phyloP scores from a whole-genome alignment of 306 rosid species.

The Rubus parviflorus region DNA sequence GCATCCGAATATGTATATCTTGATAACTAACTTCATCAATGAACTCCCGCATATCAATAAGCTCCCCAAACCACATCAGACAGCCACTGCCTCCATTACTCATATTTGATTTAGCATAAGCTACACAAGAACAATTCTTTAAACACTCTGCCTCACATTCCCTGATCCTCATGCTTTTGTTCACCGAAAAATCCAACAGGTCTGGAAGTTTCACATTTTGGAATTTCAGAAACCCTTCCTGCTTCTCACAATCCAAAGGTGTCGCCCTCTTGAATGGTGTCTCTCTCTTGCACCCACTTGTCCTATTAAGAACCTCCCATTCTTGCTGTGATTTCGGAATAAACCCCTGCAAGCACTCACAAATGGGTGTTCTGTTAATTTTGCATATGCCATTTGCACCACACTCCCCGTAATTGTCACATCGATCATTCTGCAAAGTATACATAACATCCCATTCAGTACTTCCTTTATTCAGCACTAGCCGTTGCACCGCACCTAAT shows the following conservation, averaged over 20 bases:
- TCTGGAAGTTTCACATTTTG: slow-evolving; percentile 36
- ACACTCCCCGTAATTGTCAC: slow-evolving; percentile 34
- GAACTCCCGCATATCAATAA: slow-evolving; percentile 36
- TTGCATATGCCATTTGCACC: slow-evolving; percentile 39
- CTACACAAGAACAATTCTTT: slow-evolving; percentile 39
- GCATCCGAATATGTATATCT: slow-evolving; percentile 35
- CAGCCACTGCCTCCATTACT: slow-evolving; percentile 32
- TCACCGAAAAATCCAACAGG: slow-evolving; percentile 25
- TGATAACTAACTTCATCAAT: slow-evolving; percentile 11
- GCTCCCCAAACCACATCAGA: slow-evolving; percentile 36
- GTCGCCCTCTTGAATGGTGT: slow-evolving; percentile 17
- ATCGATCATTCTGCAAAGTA: slow-evolving; percentile 26
- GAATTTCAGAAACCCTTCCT: slow-evolving; percentile 33
- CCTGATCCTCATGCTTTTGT: slow-evolving; percentile 17
- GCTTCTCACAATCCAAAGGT: slow-evolving; percentile 23
- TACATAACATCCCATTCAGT: slow-evolving; percentile 7
- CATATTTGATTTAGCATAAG: slow-evolving; percentile 39
- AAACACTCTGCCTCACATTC: slow-evolving; percentile 37
- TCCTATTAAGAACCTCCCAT: slow-evolving; percentile 26
- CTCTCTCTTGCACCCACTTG: slow-evolving; percentile 31
- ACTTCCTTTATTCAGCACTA: background rate
- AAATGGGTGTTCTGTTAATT: slow-evolving; percentile 5
- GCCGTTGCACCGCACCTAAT: background rate
- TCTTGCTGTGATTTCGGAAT: slow-evolving; percentile 20
- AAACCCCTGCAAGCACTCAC: slow-evolving; percentile 41